Evolutionary conservation across 768 basidiomycete species (phyloP).

Genomic region (Phanerochaete carnosa): DNA sequence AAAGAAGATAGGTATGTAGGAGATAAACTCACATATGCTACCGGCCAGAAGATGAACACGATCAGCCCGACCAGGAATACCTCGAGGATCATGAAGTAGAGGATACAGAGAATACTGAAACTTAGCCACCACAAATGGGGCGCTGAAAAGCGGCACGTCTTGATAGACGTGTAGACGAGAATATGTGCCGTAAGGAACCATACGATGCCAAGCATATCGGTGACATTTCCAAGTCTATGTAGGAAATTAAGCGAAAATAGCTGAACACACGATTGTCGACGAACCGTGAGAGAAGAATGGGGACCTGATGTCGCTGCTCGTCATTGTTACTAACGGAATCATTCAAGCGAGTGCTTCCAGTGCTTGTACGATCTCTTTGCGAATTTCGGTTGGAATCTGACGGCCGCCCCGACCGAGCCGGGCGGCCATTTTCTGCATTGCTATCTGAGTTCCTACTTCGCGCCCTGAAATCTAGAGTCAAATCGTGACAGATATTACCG

Average conservation of each 20-base stretch:
- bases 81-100: conserved; percentile 72
- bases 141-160: conserved; percentile 67
- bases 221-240: conserved; percentile 56
- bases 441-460: neutral
- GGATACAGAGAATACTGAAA: conserved; percentile 75
- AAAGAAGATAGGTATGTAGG: neutral
- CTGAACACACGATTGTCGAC: neutral
- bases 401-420: neutral
- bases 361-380: neutral
- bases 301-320: neutral
- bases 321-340: neutral
- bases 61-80: conserved; percentile 72
- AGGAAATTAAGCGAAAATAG: neutral
- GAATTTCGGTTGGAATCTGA: neutral
- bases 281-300: conserved; percentile 7
- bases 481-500: neutral
- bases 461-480: neutral
- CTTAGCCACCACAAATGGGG: conserved; percentile 88
- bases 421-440: neutral
- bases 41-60: conserved; percentile 75
- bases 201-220: conserved; percentile 66
- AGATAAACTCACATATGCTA: conserved; percentile 63
- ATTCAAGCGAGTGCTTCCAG: neutral
- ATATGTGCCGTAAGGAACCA: conserved; percentile 86
- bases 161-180: conserved; percentile 70